Percentiles rank a stretch among this genome's conserved stretches.
Conservation (phyloP, 208 protist species). For the Trypanosoma boissoni region DNA sequence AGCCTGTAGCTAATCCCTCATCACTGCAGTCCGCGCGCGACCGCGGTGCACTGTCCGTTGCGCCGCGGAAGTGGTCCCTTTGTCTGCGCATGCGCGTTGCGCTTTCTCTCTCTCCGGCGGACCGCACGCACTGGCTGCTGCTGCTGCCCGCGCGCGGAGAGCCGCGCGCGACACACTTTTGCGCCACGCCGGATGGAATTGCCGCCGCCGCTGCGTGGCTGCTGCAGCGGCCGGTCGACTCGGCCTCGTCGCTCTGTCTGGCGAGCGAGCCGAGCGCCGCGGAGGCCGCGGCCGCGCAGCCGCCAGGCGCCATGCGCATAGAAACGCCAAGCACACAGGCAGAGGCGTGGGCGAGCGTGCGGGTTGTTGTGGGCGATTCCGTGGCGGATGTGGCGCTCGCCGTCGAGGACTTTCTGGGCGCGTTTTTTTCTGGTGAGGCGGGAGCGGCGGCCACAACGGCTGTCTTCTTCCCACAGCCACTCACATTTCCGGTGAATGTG, state of each 20-base stretch:
- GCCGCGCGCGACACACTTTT: no score
- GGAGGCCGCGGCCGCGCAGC: not conserved
- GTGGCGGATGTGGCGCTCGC: slow-evolving; percentile 28
- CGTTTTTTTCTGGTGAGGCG: slow-evolving; percentile 19
- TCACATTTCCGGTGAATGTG: slow-evolving; percentile 66
- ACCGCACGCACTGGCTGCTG: slow-evolving; percentile 25
- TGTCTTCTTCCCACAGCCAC: slow-evolving; percentile 50
- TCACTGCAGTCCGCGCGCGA: slow-evolving; percentile 8
- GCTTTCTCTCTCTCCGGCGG: no score
- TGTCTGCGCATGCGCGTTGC: no score
- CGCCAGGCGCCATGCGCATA: slow-evolving; percentile 5
- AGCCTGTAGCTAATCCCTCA: not conserved
- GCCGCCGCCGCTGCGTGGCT: slow-evolving; percentile 11
- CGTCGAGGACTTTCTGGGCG: slow-evolving; percentile 27
- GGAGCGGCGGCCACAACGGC: slow-evolving; percentile 12
- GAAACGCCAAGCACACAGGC: no score
- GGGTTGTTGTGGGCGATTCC: slow-evolving; percentile 45
- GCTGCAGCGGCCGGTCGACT: not conserved
- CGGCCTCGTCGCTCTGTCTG: slow-evolving; percentile 10
- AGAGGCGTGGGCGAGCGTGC: no score
- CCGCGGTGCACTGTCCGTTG: not conserved
- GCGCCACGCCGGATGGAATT: slow-evolving; percentile 17
- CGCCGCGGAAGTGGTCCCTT: slow-evolving; percentile 16
- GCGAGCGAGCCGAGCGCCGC: slow-evolving; percentile 22
- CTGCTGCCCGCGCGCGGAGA: no score